Evolutionary conservation across 2,329 filamentous ascomycete species (phyloP).

Genomic region (Lecanosticta acicola): DNA sequence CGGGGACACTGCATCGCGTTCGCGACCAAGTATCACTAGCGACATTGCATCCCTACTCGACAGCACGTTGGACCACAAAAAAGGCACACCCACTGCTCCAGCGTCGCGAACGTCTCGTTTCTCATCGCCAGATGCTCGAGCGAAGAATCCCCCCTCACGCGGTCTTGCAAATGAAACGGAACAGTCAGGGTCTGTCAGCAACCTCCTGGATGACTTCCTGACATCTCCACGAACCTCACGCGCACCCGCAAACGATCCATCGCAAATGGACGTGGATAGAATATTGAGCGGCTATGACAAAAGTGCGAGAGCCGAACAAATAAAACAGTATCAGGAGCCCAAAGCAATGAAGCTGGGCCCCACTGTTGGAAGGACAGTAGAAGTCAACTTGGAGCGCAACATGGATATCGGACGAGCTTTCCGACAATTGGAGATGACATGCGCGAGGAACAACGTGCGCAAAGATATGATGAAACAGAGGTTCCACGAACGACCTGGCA

Average conservation of each 20-base stretch:
- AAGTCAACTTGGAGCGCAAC: slow-evolving; percentile 30
- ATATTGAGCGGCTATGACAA: not conserved
- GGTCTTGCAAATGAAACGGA: slow-evolving; percentile 7
- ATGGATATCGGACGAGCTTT: slow-evolving; percentile 48
- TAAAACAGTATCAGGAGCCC: slow-evolving; percentile 10
- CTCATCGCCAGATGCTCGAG: slow-evolving; percentile 24
- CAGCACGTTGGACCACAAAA: slow-evolving; percentile 26
- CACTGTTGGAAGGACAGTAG: slow-evolving; percentile 37
- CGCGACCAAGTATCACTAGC: slow-evolving; percentile 15
- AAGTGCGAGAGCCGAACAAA: no score
- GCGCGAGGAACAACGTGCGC: slow-evolving; percentile 54
- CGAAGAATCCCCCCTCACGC: slow-evolving; percentile 14
- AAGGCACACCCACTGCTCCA: slow-evolving; percentile 23
- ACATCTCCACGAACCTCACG: not conserved
- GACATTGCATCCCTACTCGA: slow-evolving; percentile 28
- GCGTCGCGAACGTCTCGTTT: slow-evolving; percentile 26
- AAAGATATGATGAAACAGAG: slow-evolving; percentile 54
- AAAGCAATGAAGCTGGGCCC: slow-evolving; percentile 34
- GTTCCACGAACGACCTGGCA: slow-evolving; percentile 68
- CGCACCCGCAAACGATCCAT: not conserved
- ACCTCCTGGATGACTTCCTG: slow-evolving; percentile 17
- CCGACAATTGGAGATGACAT: slow-evolving; percentile 39
- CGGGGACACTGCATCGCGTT: slow-evolving; percentile 12
- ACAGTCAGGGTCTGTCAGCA: slow-evolving; percentile 2
- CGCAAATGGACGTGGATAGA: not conserved